These are phyloP conservation scores for Porogramme epimiltina DNA, from an alignment of 1,284 basidiomycete species.

Conservation along the genomic window DNA sequence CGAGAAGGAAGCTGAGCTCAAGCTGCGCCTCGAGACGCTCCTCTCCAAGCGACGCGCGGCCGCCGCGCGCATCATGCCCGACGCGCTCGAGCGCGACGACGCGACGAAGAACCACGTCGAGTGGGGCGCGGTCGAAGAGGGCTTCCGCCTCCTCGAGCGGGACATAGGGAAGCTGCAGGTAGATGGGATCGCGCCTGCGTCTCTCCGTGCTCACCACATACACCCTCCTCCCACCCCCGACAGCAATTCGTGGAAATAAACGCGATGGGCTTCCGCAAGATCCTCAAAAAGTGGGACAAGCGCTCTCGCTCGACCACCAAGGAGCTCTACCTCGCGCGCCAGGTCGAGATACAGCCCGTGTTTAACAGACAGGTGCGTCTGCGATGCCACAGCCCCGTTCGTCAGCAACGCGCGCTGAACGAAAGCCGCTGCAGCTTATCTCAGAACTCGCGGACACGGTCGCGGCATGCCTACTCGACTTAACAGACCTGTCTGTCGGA, in stretches of 20 bases:
- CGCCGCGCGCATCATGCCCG: constrained; percentile 69
- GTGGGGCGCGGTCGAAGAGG: constrained; percentile 94
- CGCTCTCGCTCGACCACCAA: constrained; percentile 93
- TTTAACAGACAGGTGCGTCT: constrained; percentile 88
- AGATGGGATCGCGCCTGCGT: constrained; percentile 22
- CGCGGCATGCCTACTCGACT: constrained; percentile 89
- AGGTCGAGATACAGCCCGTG: constrained; percentile 98
- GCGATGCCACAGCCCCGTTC: constrained; percentile 1
- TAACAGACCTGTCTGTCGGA: constrained; percentile 83
- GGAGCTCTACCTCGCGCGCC: constrained; percentile 94
- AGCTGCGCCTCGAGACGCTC: constrained; percentile 88
- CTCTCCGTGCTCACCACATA: constrained; percentile 17
- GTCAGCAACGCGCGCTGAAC: neutral
- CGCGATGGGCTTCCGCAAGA: constrained; percentile 96
- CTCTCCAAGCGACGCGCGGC: constrained; percentile 92
- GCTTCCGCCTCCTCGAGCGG: constrained; percentile 92
- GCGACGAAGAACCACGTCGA: constrained; percentile 74
- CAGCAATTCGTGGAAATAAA: constrained; percentile 99
- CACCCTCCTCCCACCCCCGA: constrained; percentile 27
- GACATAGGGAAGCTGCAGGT: constrained; percentile 97
- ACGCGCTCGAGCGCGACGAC: constrained; percentile 54
- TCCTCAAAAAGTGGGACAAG: constrained; percentile 99
- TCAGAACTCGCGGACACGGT: constrained; percentile 96
- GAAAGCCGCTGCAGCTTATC: constrained; percentile 67
- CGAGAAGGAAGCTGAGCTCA: constrained; percentile 96